phyloP scores from a whole-genome alignment of 805 yeast species.

The Citeromyces matritensis region DNA sequence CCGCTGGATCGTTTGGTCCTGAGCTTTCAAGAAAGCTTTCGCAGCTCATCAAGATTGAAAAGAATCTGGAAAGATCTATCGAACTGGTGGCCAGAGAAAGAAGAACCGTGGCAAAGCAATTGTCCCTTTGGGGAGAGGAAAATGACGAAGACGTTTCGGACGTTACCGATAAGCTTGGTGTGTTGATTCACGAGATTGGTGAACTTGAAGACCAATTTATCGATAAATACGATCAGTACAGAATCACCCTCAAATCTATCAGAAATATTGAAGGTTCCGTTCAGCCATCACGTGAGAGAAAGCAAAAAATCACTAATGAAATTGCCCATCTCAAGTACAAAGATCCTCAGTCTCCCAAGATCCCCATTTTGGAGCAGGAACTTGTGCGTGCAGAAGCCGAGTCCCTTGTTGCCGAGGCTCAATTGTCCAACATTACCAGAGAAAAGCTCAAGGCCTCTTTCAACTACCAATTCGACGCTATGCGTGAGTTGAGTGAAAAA shows the following conservation, averaged over 20 bases:
- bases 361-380: conserved; percentile 92
- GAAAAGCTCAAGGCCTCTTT: conserved; percentile 96
- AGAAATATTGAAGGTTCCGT: conserved; percentile 96
- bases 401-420: conserved; percentile 97
- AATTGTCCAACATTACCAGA: conserved; percentile 93
- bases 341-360: conserved; percentile 96
- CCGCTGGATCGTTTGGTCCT: conserved; percentile 91
- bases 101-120: conserved; percentile 92
- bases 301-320: conserved; percentile 93
- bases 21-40: conserved; percentile 87
- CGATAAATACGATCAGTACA: conserved; percentile 96
- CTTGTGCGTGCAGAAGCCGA: conserved; percentile 98
- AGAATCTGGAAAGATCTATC: conserved; percentile 85
- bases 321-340: conserved; percentile 96
- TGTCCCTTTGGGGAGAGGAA: conserved; percentile 95
- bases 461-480: conserved; percentile 91
- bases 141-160: conserved; percentile 96
- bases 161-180: conserved; percentile 95
- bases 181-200: conserved; percentile 87
- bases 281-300: conserved; percentile 96
- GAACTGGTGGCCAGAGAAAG: conserved; percentile 91
- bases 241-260: conserved; percentile 86
- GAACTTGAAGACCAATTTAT: conserved; percentile 97
- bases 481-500: conserved; percentile 92
- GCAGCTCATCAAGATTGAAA: conserved; percentile 89